phyloP scores from a whole-genome alignment of 1,284 basidiomycete species.

The Sphagnurus paluster region DNA sequence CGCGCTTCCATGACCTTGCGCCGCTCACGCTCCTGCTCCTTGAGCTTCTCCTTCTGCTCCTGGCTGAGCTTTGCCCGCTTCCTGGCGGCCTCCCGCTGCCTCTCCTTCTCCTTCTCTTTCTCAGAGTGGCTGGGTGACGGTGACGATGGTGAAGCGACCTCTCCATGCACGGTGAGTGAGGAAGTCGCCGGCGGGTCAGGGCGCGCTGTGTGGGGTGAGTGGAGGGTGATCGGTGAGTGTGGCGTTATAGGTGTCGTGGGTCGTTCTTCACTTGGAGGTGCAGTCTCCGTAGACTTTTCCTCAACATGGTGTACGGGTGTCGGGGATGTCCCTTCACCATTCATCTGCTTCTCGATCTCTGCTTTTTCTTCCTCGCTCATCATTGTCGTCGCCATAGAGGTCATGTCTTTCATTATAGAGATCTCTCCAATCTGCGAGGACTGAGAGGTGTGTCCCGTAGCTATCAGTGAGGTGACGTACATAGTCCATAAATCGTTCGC shows the following conservation, averaged over 20 bases:
- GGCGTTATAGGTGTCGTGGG: constrained; percentile 3
- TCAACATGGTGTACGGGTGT: constrained; percentile 11
- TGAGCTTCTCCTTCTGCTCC: constrained; percentile 84
- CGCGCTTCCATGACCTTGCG: constrained; percentile 79
- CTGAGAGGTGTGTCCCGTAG: neutral
- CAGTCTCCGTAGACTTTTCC: constrained; percentile 11
- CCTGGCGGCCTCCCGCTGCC: constrained; percentile 52
- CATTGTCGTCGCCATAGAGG: constrained; percentile 74
- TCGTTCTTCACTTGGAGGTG: constrained; percentile 10
- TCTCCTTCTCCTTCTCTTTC: constrained; percentile 26
- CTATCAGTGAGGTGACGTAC: constrained; percentile 47
- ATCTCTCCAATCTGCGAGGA: constrained; percentile 83
- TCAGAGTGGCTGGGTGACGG: constrained; percentile 10
- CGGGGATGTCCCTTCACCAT: constrained; percentile 33
- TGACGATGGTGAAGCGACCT: constrained; percentile 17
- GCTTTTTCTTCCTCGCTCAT: constrained; percentile 91
- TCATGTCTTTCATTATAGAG: constrained; percentile 91
- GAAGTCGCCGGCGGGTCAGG: constrained; percentile 19
- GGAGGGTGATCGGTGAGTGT: constrained; percentile 1
- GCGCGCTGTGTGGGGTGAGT: constrained; percentile 11
- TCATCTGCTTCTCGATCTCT: constrained; percentile 77
- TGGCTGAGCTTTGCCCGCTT: constrained; percentile 70
- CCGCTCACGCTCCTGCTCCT: constrained; percentile 78
- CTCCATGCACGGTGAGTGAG: constrained; percentile 21
- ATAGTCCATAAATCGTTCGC: constrained; percentile 84